Conservation (phyloP, 169 alveolate genomes). For the Theileria equi region DNA sequence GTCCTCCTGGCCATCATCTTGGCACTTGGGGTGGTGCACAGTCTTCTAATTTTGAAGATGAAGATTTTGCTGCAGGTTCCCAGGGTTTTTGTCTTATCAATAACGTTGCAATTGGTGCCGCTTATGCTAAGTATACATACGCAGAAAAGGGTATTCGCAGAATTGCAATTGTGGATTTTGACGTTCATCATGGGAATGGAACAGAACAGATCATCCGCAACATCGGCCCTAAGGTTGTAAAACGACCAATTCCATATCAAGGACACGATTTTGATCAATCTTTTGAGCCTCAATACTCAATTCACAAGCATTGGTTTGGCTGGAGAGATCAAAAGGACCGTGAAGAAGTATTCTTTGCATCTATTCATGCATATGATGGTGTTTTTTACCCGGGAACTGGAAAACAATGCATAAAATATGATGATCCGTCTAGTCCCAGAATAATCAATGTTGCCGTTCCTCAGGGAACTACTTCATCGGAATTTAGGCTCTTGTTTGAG, state of each 20-base stretch:
- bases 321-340: conserved; percentile 85
- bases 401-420: conserved; percentile 24
- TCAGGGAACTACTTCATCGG: conserved; percentile 75
- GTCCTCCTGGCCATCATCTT: conserved; percentile 99
- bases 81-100: conserved; percentile 98
- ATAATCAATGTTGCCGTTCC: conserved; percentile 81
- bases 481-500: conserved; percentile 78
- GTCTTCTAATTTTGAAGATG: conserved; percentile 68
- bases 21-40: conserved; percentile 95
- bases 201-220: conserved; percentile 93
- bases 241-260: not conserved
- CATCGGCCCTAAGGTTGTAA: conserved; percentile 71
- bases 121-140: conserved; percentile 89
- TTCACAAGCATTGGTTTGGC: conserved; percentile 74
- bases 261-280: not conserved
- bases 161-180: conserved; percentile 98
- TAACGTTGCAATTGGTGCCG: conserved; percentile 97
- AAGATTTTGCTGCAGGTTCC: conserved; percentile 80
- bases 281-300: not conserved
- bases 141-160: conserved; percentile 81
- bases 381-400: conserved; percentile 96
- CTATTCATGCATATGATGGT: conserved; percentile 91
- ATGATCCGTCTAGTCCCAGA: conserved; percentile 68
- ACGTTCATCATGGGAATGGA: conserved; percentile 99
- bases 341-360: conserved; percentile 87